Evolutionary conservation across 495 filamentous ascomycete species (phyloP), one percentile per base, ranked within the genome.

Genomic region (Neurospora discreta): DNA sequence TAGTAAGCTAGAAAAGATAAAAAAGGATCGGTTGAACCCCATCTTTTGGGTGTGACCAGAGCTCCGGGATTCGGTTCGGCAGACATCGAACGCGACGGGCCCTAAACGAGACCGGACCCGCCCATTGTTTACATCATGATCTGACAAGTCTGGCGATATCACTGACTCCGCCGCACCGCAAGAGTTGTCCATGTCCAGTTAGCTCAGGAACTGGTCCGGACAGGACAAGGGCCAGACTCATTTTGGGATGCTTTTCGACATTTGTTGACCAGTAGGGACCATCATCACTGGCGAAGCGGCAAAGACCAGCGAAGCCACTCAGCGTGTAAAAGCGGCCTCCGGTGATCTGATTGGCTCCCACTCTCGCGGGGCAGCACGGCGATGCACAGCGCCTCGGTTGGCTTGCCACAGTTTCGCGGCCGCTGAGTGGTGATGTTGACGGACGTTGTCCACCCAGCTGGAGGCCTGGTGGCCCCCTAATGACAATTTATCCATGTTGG

Each of bases 321-420:
- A 68, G 52, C 39, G 72, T 43, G 42, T 70, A 70, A 40, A 73
- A 70, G 38, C 41, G 74, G 72, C 72, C 73, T 68, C 74, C 72
- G 68, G 69, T 40, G 36, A 23, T n/a, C 60, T 68, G 69, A 75
- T 75, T 75, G 74, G 74, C 69, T 42, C 42, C 39, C 36, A 23
- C 42, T 33, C n/a, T 23, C 39, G 74, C 68, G 74, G 74, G 74
- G 72, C 60, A 68, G 72, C 74, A 75, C 74, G 69, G 36, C 74
- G 69, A 60, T 60, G 52, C 1, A 30, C 52, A 8, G 52, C 52
- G 52, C 52, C 52, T 65, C 52, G 52, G 26, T 65, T 65, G 26
- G 30, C 46, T 58, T 58, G 20, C 11, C 46, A 52, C 46, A 15
- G 46, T 52, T 60, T 60, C 52, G 9, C 13, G 52, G 30, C 52